phyloP scores from a whole-genome alignment of 164 flowering plant genomes.

The Sedum album region DNA sequence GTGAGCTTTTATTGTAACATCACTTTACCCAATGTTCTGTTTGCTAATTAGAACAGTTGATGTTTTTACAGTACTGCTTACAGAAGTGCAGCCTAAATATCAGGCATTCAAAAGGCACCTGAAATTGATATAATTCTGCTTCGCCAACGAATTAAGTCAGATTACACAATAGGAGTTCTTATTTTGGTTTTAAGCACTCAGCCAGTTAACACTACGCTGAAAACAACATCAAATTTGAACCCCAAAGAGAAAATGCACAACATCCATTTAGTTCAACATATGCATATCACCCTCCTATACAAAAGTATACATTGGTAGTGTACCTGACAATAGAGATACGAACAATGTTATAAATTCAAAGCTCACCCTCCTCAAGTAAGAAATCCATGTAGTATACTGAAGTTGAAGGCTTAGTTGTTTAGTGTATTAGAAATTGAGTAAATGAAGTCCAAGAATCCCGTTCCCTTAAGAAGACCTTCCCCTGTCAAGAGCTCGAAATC shows the following conservation, averaged over 20 bases:
- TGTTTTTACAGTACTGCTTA: no score
- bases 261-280: not conserved
- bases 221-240: not conserved
- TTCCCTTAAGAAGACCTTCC: conserved; percentile 86
- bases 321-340: not conserved
- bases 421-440: conserved; percentile 51
- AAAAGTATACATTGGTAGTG: not conserved
- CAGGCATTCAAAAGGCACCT: no score
- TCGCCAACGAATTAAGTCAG: no score
- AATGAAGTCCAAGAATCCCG: conserved; percentile 88
- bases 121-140: no score
- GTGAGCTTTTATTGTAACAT: no score
- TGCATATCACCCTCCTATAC: not conserved
- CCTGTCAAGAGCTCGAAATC: conserved; percentile 96
- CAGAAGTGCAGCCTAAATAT: no score
- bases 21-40: no score
- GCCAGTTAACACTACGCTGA: not conserved
- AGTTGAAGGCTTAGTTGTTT: conserved; percentile 20
- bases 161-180: no score
- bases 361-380: not conserved
- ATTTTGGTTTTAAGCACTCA: no score
- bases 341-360: not conserved
- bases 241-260: not conserved
- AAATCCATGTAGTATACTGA: not conserved
- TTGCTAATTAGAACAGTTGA: no score